phyloP scores from a whole-genome alignment of 2,329 filamentous ascomycete species.

The Cladosporium sp. region DNA sequence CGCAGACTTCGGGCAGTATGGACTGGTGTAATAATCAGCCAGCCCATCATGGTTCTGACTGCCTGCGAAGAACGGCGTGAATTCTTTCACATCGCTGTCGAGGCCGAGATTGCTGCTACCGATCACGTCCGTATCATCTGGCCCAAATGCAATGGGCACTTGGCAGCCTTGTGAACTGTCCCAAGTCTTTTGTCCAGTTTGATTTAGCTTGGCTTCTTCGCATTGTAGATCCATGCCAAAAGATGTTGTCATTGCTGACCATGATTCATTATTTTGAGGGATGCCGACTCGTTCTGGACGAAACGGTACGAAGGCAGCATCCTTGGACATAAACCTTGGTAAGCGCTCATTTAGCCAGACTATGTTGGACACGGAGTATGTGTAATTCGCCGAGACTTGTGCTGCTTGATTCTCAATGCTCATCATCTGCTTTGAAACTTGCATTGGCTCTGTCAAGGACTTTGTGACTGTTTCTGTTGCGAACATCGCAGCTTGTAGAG shows the following conservation, averaged over 20 bases:
- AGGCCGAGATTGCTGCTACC: rapidly evolving
- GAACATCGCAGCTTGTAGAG: conserved; percentile 54
- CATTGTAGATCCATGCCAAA: conserved; percentile 35
- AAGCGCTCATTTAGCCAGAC: conserved; percentile 44
- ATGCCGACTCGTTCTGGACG: conserved; percentile 7
- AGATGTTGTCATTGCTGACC: conserved; percentile 27
- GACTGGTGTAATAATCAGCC: conserved; percentile 30
- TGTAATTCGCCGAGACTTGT: conserved; percentile 34
- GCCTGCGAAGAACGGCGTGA: conserved; percentile 40
- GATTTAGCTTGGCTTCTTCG: conserved; percentile 28
- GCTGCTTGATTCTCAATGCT: conserved; percentile 18
- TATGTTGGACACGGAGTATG: conserved; percentile 45
- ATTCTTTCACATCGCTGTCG: conserved; percentile 13
- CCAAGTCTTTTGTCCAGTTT: conserved; percentile 10
- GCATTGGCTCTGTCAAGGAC: not conserved
- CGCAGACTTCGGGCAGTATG: conserved; percentile 19
- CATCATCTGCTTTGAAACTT: not conserved
- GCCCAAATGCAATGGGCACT: not conserved
- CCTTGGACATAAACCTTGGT: conserved; percentile 41
- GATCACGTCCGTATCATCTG: not conserved
- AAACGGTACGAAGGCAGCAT: conserved; percentile 46
- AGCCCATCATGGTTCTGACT: conserved; percentile 36
- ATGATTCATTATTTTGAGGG: conserved; percentile 17
- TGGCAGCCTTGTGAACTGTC: not conserved
- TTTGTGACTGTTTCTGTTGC: conserved; percentile 25